A percentile compares a stretch with the other conserved stretches of the same genome.
phyloP scores from a whole-genome alignment of 2,329 filamentous ascomycete genomes.

The Cadophora malorum region DNA sequence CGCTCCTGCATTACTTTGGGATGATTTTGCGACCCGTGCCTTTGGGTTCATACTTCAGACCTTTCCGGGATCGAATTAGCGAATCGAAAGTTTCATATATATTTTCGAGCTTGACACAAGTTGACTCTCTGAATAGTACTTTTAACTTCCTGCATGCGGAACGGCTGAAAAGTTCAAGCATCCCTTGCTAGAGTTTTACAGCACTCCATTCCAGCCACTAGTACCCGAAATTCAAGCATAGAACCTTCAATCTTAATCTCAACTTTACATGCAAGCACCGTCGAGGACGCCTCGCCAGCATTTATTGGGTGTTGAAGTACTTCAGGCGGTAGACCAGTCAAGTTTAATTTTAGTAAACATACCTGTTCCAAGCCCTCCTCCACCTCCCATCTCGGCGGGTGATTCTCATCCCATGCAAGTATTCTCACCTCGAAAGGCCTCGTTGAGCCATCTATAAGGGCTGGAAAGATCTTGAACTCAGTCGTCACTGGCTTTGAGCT shows the following conservation, averaged over 20 bases:
- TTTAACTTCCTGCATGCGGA: no score
- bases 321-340: not conserved
- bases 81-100: no score
- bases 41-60: no score
- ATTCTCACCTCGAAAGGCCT: not conserved
- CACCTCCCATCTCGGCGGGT: not conserved
- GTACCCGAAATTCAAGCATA: not conserved
- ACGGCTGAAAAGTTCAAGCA: not conserved
- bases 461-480: not conserved
- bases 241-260: constrained; percentile 2
- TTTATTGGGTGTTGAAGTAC: not conserved
- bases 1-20: no score
- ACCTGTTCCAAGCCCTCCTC: not conserved
- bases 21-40: no score
- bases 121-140: no score
- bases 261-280: not conserved
- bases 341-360: not conserved
- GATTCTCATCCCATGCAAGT: not conserved
- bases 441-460: not conserved
- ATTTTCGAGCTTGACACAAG: no score
- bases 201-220: not conserved
- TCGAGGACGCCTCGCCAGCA: not conserved
- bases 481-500: not conserved
- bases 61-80: no score
- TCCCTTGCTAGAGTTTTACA: constrained; percentile 1